Conservation (phyloP, 2,329 filamentous ascomycete genomes). For the Cadophora luteo-olivacea region DNA sequence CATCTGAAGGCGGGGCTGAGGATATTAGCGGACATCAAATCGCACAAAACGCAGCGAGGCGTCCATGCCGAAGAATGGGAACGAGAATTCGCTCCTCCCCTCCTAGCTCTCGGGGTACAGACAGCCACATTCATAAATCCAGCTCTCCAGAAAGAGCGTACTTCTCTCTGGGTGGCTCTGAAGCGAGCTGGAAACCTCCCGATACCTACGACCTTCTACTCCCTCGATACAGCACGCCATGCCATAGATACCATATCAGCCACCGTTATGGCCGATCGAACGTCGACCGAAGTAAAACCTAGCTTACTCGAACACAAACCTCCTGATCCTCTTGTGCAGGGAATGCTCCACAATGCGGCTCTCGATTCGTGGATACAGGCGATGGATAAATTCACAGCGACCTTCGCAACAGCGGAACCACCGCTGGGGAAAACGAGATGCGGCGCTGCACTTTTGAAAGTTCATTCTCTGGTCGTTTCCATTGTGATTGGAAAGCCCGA, state of each 20-base stretch:
- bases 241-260: conserved; percentile 62
- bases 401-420: conserved; percentile 37
- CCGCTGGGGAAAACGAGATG: conserved; percentile 58
- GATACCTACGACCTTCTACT: conserved; percentile 48
- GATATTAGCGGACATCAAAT: conserved; percentile 39
- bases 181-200: conserved; percentile 29
- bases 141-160: conserved; percentile 32
- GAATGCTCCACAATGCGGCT: conserved; percentile 13
- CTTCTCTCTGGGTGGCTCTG: conserved; percentile 35
- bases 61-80: conserved; percentile 33
- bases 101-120: conserved; percentile 40
- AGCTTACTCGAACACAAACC: conserved; percentile 53
- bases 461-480: conserved; percentile 36
- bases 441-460: conserved; percentile 53
- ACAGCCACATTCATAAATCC: conserved; percentile 40
- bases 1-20: conserved; percentile 41
- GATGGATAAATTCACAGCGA: conserved; percentile 31
- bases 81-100: conserved; percentile 36
- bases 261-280: conserved; percentile 60
- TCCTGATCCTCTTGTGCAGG: conserved; percentile 46
- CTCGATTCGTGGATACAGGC: conserved; percentile 34
- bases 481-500: conserved; percentile 32
- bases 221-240: conserved; percentile 60
- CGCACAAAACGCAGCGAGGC: conserved; percentile 23
- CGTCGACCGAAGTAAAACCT: conserved; percentile 39